Evolutionary conservation across 108 stramenopile species (phyloP).

Genomic region (Pseudonitzschia delicatissima): DNA sequence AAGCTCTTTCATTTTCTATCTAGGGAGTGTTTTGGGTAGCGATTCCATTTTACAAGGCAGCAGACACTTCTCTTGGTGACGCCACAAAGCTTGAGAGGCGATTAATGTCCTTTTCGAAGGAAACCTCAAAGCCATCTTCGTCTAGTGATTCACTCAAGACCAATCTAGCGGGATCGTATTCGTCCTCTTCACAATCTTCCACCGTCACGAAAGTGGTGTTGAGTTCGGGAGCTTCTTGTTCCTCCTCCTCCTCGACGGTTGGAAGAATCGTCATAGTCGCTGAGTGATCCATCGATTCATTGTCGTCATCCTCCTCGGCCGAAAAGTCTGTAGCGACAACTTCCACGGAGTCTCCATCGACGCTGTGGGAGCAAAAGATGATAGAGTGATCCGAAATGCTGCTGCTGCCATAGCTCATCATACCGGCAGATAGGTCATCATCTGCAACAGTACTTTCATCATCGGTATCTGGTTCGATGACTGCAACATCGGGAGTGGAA

Average conservation of each 20-base stretch:
- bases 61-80: conserved; percentile 5
- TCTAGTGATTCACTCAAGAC: conserved; percentile 8
- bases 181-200: neutral
- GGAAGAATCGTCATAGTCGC: neutral
- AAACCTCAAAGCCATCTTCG: conserved; percentile 18
- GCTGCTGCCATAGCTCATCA: neutral
- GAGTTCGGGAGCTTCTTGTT: too few relatives aligned
- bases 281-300: neutral
- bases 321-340: neutral
- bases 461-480: neutral
- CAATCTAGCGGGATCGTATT: neutral
- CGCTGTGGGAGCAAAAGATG: conserved; percentile 4
- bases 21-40: neutral
- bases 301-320: neutral
- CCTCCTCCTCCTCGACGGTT: neutral
- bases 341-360: neutral
- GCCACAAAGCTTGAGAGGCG: neutral
- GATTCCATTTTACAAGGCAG: neutral
- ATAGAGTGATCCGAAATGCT: neutral
- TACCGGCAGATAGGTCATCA: neutral
- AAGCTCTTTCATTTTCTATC: neutral
- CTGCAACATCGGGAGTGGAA: neutral
- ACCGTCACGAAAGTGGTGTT: too few relatives aligned
- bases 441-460: neutral
- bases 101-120: neutral